Base-by-base conservation (phyloP, 1,284 basidiomycete genomes). In the Cryptococcus sp. region DNA sequence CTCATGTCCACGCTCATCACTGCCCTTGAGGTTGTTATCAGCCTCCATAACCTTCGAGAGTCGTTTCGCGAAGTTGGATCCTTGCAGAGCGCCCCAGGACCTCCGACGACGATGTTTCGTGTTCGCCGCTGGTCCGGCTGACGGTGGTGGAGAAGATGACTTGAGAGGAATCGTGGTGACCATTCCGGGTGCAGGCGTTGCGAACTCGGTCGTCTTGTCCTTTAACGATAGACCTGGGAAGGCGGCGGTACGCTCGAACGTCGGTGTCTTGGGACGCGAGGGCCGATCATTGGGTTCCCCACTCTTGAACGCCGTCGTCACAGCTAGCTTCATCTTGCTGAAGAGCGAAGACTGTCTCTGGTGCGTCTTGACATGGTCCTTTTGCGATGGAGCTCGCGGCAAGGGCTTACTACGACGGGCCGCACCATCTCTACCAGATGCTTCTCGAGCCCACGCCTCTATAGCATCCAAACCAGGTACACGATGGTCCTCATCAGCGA, bases 31-130 rank as follows among this genome's bases (percentile, higher is more conserved):
- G 6, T 50, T 49, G 19, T 57, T 49, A 13, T 57, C 55, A 39
- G 27, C 43, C 27, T 57, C 55, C 10, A 38, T n/a, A 15, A 56
- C 27, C 22, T 23, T 38, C 15, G 47, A 51, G 15, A 57, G 46
- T 8, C 55, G 42, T 22, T 48, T 57, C 20, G 42, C 42, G 11
- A 45, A 45, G 22, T 8, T 45, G 8, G 42, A 52, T 17, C 55
- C 55, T 52, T 17, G 19, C 35, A 17, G 45, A 43, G 27, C 55
- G 22, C 6, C 38, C 55, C 55, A 57, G 8, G 55, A 57, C 23
- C n/a, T 41, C 7, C 55, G 50, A 10, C 50, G 25, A 20, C 35
- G 25, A 51, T 51, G 48, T 22, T 35, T 19, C 7, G 15, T 22
- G 3, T 48, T 22, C 38, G n/a, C 15, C 13, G 25, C 40, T 3